Percentiles rank a stretch among this genome's conserved stretches.
These are phyloP conservation scores for Avena sativa DNA, from an alignment of 176 grass and related monocot genomes.

Conservation along the genomic window DNA sequence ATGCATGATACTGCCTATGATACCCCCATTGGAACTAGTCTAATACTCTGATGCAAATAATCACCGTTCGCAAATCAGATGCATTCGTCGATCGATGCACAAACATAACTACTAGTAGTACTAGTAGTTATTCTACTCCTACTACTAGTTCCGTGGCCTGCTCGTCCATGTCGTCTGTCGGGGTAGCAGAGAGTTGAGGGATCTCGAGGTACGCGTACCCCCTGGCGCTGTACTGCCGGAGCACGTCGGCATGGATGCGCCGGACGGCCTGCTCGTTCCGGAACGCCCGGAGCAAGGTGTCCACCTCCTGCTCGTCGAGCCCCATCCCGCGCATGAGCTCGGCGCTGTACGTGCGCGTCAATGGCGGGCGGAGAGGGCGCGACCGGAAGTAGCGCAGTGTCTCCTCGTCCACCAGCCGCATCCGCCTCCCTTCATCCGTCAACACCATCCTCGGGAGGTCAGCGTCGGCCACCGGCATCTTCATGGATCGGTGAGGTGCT, in stretches of 20 bases:
- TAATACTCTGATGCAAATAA: too few species aligned
- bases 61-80: too few species aligned
- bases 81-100: too few species aligned
- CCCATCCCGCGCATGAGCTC: not conserved
- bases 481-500: too few species aligned
- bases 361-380: not conserved
- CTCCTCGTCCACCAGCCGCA: slow-evolving; percentile 3
- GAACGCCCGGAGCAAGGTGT: not conserved
- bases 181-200: not conserved
- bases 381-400: not conserved
- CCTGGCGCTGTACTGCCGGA: not conserved
- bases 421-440: not conserved
- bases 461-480: too few species aligned
- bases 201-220: not conserved
- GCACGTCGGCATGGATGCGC: not conserved
- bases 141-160: too few species aligned
- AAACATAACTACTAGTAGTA: too few species aligned
- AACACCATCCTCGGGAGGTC: not conserved
- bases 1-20: too few species aligned
- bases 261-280: not conserved
- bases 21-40: too few species aligned
- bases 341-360: not conserved
- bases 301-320: not conserved
- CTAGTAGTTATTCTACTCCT: too few species aligned
- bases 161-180: not conserved